Conservation (phyloP, 441 rosid genomes). For the Omphalea diandra region DNA sequence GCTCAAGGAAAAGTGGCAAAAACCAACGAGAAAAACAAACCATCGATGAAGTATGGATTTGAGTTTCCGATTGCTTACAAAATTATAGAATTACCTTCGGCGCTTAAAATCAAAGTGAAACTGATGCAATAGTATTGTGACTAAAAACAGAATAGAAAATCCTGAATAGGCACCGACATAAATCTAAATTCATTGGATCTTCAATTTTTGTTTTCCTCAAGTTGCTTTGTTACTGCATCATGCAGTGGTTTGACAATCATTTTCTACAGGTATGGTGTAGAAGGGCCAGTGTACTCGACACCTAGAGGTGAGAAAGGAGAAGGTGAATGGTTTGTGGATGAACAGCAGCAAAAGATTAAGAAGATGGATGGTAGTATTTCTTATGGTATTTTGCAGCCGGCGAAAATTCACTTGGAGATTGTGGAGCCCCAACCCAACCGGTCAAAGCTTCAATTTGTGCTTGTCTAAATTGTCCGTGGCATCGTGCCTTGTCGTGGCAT, state of each 20-base stretch:
- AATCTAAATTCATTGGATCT: background rate
- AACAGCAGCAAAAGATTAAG: conserved; percentile 90
- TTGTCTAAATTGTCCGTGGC: conserved; percentile 19
- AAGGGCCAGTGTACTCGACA: conserved; percentile 86
- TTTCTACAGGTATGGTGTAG: conserved; percentile 80
- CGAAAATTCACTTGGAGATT: conserved; percentile 86
- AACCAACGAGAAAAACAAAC: background rate
- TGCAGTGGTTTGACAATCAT: conserved; percentile 5
- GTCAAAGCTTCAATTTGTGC: conserved; percentile 83
- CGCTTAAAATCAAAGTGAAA: background rate
- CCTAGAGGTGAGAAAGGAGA: conserved; percentile 68
- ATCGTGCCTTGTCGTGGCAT: background rate
- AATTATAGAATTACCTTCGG: background rate
- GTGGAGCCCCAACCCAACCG: conserved; percentile 92
- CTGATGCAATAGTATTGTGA: background rate
- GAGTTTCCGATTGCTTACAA: too few species aligned
- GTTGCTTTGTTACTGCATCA: background rate
- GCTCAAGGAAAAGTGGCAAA: background rate
- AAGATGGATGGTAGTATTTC: conserved; percentile 77
- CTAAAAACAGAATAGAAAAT: background rate
- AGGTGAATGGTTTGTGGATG: conserved; percentile 90
- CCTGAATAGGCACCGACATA: background rate
- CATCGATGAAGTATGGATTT: too few species aligned
- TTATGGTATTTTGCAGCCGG: conserved; percentile 67
- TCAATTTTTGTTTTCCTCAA: background rate